Evolutionary conservation across 257 asterid species (phyloP).

Genomic region (Paulownia fortunei): DNA sequence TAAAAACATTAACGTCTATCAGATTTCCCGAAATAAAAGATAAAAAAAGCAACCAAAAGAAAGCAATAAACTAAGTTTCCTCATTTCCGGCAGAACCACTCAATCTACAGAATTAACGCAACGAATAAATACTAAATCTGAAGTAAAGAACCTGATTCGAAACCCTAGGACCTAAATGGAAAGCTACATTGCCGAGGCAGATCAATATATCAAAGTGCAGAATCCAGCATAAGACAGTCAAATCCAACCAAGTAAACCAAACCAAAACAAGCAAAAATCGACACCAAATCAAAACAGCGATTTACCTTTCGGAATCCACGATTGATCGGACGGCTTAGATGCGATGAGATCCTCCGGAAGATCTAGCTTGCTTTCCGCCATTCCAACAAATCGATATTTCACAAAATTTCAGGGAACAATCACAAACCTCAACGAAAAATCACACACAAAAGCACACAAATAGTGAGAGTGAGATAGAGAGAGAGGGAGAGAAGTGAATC

Average conservation of each 20-base stretch:
- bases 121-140: conserved; percentile 22
- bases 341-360: conserved; percentile 77
- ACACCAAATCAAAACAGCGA: conserved; percentile 7
- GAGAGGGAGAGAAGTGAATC: conserved; percentile 27
- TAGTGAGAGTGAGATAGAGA: conserved; percentile 33
- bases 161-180: conserved; percentile 49
- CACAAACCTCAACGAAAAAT: conserved; percentile 31
- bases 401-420: conserved; percentile 26
- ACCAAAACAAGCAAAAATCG: conserved; percentile 19
- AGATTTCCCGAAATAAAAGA: neutral
- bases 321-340: conserved; percentile 71
- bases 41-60: neutral
- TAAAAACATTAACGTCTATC: neutral
- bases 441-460: conserved; percentile 21
- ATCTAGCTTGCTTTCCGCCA: conserved; percentile 82
- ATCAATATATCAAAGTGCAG: conserved; percentile 45
- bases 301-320: conserved; percentile 79
- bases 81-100: conserved; percentile 14
- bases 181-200: conserved; percentile 39
- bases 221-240: conserved; percentile 25
- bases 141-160: conserved; percentile 47
- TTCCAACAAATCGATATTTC: conserved; percentile 42
- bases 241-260: conserved; percentile 36
- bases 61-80: conserved; percentile 2
- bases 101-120: conserved; percentile 20